Conservation (phyloP, 1,139 yeast species). For the Sugiyamaella castrensis region DNA sequence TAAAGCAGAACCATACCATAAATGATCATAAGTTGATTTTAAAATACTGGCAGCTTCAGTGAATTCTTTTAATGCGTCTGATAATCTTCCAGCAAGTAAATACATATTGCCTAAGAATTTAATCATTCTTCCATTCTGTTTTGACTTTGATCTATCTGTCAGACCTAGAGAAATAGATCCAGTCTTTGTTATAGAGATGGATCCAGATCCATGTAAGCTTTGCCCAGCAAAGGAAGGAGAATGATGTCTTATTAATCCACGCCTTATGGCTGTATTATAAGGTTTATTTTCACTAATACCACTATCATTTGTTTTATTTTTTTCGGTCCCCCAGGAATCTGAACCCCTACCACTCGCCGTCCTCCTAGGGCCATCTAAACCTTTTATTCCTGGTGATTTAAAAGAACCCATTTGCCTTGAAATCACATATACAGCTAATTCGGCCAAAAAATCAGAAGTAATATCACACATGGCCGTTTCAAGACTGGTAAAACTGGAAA, state of each 20-base stretch:
- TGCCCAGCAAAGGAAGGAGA: conserved; percentile 3
- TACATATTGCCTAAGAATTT: conserved; percentile 76
- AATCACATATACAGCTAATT: conserved; percentile 62
- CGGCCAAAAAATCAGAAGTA: conserved; percentile 58
- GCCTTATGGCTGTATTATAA: conserved; percentile 20
- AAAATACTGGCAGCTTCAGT: conserved; percentile 65
- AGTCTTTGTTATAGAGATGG: conserved; percentile 24
- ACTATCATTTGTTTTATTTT: not conserved
- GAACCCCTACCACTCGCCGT: not conserved
- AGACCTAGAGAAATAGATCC: conserved; percentile 39
- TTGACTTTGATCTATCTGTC: conserved; percentile 52
- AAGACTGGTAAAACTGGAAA: conserved; percentile 42
- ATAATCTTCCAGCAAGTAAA: conserved; percentile 72
- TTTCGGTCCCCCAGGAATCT: not conserved
- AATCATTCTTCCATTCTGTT: conserved; percentile 67
- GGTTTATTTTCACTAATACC: conserved; percentile 18
- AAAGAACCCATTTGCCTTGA: conserved; percentile 37
- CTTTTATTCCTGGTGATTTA: conserved; percentile 36
- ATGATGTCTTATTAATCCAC: conserved; percentile 2
- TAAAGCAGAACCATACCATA: conserved; percentile 86
- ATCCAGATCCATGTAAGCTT: conserved; percentile 1
- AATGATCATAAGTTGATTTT: conserved; percentile 63
- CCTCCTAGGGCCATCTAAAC: conserved; percentile 28
- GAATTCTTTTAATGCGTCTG: conserved; percentile 67
- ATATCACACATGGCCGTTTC: conserved; percentile 76